Evolutionary conservation across 202 grass and related monocot genomes (phyloP).

Genomic region (Setaria italica): DNA sequence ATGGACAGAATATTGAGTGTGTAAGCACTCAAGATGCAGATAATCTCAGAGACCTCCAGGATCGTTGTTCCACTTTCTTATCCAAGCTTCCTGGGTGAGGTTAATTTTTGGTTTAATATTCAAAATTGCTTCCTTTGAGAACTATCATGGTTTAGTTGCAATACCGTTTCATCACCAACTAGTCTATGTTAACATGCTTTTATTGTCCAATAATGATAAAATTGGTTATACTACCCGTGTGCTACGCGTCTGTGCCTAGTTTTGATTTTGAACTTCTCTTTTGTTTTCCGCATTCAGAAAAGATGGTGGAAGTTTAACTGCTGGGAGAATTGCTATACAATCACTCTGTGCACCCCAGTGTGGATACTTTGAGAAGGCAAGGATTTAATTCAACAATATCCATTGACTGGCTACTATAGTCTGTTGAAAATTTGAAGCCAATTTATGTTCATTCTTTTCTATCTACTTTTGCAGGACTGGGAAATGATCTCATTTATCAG

Average conservation of each 20-base stretch:
- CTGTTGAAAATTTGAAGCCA: slow-evolving; percentile 11
- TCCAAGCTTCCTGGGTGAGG: slow-evolving; percentile 67
- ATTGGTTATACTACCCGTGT: neutral
- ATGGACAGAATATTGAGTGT: slow-evolving; percentile 67
- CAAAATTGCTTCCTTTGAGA: neutral
- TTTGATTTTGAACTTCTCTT: slow-evolving; percentile 33
- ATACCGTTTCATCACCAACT: neutral
- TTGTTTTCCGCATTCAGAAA: slow-evolving; percentile 58
- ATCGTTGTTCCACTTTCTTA: slow-evolving; percentile 70
- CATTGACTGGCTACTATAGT: no score
- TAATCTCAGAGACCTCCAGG: slow-evolving; percentile 55
- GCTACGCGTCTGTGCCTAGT: neutral
- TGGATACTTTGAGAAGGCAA: slow-evolving; percentile 82
- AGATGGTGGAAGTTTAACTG: slow-evolving; percentile 60
- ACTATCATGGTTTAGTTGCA: neutral
- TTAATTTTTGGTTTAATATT: slow-evolving; percentile 14
- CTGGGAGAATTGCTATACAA: slow-evolving; percentile 84
- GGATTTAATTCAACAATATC: slow-evolving; percentile 15
- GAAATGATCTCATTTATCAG: slow-evolving; percentile 89
- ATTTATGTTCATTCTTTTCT: slow-evolving; percentile 9
- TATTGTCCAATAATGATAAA: neutral
- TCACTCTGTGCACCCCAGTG: slow-evolving; percentile 91
- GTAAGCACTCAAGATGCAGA: slow-evolving; percentile 75
- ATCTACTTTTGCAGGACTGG: slow-evolving; percentile 66
- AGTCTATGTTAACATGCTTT: neutral